These are phyloP conservation scores for Kwoniella sp. DNA, from an alignment of 768 basidiomycete genomes.

Conservation along the genomic window DNA sequence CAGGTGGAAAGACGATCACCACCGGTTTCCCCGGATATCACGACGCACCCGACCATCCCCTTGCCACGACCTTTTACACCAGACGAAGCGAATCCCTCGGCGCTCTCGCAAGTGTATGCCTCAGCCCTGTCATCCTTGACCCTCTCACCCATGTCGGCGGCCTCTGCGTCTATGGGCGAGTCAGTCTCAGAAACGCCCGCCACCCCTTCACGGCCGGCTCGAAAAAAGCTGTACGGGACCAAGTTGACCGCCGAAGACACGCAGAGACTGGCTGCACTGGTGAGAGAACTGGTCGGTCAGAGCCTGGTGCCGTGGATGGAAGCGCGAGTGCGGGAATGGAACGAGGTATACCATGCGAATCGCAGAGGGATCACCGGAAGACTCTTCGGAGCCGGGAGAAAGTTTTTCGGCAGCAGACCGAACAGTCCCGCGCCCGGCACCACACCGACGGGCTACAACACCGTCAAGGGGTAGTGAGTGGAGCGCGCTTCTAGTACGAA, in stretches of 20 bases:
- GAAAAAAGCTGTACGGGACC: constrained; percentile 41
- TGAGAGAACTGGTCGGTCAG: constrained; percentile 84
- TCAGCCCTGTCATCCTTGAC: constrained; percentile 47
- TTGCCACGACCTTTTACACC: constrained; percentile 44
- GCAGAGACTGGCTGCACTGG: constrained; percentile 62
- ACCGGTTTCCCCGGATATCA: constrained; percentile 36
- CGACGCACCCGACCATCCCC: constrained; percentile 45
- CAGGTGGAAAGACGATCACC: constrained; percentile 21
- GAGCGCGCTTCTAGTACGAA: no score
- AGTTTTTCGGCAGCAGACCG: constrained; percentile 57
- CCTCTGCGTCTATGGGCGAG: constrained; percentile 24
- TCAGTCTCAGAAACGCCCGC: constrained; percentile 15
- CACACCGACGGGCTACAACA: constrained; percentile 49
- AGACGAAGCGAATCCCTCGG: constrained; percentile 32
- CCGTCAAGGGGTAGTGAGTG: constrained; percentile 57
- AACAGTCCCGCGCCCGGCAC: constrained; percentile 42
- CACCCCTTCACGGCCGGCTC: constrained; percentile 25
- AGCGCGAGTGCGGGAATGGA: constrained; percentile 88
- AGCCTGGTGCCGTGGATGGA: constrained; percentile 97
- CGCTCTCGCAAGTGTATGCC: constrained; percentile 49
- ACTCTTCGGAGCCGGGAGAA: constrained; percentile 58
- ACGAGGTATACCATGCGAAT: constrained; percentile 64
- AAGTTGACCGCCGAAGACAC: constrained; percentile 44
- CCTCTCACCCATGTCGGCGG: constrained; percentile 38
- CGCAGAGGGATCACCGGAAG: constrained; percentile 56